Conservation (phyloP, 2,329 filamentous ascomycete genomes). For the Phyllosticta capitalensis region DNA sequence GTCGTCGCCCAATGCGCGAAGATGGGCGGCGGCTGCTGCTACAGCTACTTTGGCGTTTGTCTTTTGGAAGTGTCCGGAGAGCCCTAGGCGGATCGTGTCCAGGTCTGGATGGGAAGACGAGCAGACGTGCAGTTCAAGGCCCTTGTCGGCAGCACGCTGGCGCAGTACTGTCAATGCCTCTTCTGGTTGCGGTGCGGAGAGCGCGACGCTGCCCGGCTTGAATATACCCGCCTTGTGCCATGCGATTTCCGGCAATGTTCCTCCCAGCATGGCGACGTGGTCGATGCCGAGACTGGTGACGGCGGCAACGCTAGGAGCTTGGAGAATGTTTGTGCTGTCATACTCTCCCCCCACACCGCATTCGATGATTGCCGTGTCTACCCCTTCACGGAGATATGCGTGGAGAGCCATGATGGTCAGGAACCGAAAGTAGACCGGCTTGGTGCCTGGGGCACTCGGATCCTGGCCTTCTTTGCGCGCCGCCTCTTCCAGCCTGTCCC, state of each 20-base stretch:
- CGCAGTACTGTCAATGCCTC: constrained; percentile 46
- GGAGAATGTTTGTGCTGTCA: constrained; percentile 81
- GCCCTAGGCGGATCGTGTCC: constrained; percentile 42
- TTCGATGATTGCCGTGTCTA: constrained; percentile 74
- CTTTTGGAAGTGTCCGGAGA: constrained; percentile 54
- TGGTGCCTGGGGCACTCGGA: constrained; percentile 46
- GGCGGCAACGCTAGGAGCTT: constrained; percentile 58
- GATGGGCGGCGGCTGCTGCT: constrained; percentile 49
- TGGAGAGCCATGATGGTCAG: constrained; percentile 84
- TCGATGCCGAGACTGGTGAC: constrained; percentile 80
- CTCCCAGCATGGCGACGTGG: constrained; percentile 70
- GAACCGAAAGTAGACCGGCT: constrained; percentile 89
- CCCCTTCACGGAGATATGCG: constrained; percentile 64
- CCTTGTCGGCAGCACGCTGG: constrained; percentile 45
- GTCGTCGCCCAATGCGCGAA: constrained; percentile 36
- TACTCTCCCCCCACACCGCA: constrained; percentile 92
- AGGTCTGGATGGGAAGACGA: constrained; percentile 41
- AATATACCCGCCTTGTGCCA: constrained; percentile 92
- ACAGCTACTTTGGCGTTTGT: constrained; percentile 53
- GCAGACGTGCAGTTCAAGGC: constrained; percentile 36
- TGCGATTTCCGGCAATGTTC: constrained; percentile 69
- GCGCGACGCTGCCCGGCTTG: constrained; percentile 55
- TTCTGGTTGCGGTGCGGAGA: constrained; percentile 50
- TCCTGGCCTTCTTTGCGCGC: constrained; percentile 40
- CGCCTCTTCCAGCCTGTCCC: constrained; percentile 56